These are phyloP conservation scores for Setomelanomma holmii DNA, from an alignment of 2,329 filamentous ascomycete species.

Conservation along the genomic window DNA sequence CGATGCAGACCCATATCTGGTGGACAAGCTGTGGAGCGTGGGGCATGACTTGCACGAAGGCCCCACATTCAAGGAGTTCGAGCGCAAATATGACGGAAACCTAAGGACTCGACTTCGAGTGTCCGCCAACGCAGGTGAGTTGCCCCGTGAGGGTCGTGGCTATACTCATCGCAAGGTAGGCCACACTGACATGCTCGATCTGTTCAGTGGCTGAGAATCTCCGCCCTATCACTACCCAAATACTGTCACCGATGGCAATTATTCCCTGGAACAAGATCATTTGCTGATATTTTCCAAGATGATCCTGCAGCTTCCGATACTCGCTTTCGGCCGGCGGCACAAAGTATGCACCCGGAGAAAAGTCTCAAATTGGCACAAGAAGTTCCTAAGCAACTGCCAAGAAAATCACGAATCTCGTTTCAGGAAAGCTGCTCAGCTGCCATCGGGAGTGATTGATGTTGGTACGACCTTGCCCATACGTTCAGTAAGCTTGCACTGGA, in stretches of 20 bases:
- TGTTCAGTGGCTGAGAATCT: too few relatives aligned
- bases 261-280: too few relatives aligned
- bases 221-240: too few relatives aligned
- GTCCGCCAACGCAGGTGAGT: not conserved
- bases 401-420: conserved; percentile 3
- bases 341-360: not conserved
- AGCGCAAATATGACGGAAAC: not conserved
- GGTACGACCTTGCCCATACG: conserved; percentile 6
- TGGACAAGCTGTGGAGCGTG: conserved; percentile 1
- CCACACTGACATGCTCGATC: too few relatives aligned
- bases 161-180: too few relatives aligned
- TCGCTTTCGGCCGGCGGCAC: not conserved
- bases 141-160: too few relatives aligned
- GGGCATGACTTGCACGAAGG: not conserved
- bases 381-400: conserved; percentile 8
- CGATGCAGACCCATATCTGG: not conserved
- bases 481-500: conserved; percentile 11
- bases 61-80: not conserved
- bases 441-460: conserved; percentile 12
- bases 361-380: conserved; percentile 3
- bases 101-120: not conserved
- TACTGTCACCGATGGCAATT: too few relatives aligned
- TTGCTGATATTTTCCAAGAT: conserved; percentile 2
- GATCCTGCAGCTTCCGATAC: not conserved
- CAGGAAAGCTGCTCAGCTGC: conserved; percentile 1